Evolutionary conservation across 768 basidiomycete genomes (phyloP).

Genomic region (Psilocybe cyanescens): DNA sequence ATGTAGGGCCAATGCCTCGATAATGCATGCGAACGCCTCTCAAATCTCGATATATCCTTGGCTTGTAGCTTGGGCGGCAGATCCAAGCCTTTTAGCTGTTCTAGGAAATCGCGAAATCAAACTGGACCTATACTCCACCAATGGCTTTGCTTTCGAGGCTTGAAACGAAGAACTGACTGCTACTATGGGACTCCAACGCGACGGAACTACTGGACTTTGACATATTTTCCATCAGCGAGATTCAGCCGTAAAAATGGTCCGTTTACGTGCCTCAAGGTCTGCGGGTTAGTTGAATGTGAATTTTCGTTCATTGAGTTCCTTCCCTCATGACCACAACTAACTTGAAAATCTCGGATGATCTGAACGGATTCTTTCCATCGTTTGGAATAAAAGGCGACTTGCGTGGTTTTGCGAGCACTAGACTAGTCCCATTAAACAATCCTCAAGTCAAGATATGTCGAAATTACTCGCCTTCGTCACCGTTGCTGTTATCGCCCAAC

Average conservation of each 20-base stretch:
- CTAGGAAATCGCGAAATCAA: neutral
- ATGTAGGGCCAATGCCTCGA: neutral
- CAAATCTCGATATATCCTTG: neutral
- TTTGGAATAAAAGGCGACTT: constrained; percentile 9
- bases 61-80: neutral
- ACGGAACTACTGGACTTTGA: neutral
- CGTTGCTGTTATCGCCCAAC: constrained; percentile 24
- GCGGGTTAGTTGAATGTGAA: neutral
- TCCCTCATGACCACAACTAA: constrained; percentile 10
- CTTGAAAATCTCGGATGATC: constrained; percentile 15
- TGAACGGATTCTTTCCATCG: neutral
- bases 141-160: too few relatives aligned
- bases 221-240: constrained; percentile 1
- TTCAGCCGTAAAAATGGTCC: neutral
- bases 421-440: neutral
- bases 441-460: constrained; percentile 20
- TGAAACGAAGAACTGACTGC: too few relatives aligned
- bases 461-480: constrained; percentile 29
- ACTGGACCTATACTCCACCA: neutral
- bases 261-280: neutral
- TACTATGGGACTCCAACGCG: neutral
- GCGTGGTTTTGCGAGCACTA: neutral
- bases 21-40: neutral
- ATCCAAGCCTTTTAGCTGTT: neutral
- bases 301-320: neutral